A percentile compares a stretch with the other conserved stretches of the same genome.
phyloP scores from a whole-genome alignment of 345 rosid species.

The Psidium friedrichsthalianum region DNA sequence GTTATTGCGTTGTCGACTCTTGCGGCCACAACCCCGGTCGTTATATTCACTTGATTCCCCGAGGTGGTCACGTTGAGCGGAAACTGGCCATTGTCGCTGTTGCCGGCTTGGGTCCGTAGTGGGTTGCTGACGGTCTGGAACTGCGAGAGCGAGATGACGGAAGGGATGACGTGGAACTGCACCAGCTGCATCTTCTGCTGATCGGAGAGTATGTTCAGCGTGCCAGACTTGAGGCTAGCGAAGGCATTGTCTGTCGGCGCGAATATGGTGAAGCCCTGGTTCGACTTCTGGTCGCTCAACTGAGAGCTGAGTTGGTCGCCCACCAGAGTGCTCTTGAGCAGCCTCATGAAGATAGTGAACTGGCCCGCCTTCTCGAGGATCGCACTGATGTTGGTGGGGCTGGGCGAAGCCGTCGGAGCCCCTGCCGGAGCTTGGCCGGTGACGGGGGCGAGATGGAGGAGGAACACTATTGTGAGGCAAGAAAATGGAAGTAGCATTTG shows the following conservation, averaged over 20 bases:
- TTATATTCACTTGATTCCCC: slow-evolving; percentile 69
- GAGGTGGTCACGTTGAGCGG: slow-evolving; percentile 67
- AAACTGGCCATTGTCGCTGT: slow-evolving; percentile 39
- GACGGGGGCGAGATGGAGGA: slow-evolving; percentile 1
- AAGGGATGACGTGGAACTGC: slow-evolving; percentile 76
- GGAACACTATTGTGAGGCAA: slow-evolving; percentile 18
- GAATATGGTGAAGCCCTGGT: slow-evolving; percentile 64
- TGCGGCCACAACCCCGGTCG: slow-evolving; percentile 63
- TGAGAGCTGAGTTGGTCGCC: slow-evolving; percentile 65
- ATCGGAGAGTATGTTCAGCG: slow-evolving; percentile 54
- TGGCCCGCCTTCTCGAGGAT: slow-evolving; percentile 79
- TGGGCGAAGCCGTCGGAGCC: slow-evolving; percentile 29
- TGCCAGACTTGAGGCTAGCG: slow-evolving; percentile 48
- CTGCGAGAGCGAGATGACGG: slow-evolving; percentile 43
- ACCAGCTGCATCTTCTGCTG: slow-evolving; percentile 63
- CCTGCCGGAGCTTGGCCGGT: slow-evolving; percentile 34
- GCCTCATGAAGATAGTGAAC: slow-evolving; percentile 47
- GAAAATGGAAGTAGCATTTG: slow-evolving; percentile 10
- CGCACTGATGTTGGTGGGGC: slow-evolving; percentile 60
- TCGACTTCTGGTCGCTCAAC: slow-evolving; percentile 40
- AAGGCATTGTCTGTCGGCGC: slow-evolving; percentile 85
- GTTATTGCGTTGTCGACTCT: slow-evolving; percentile 53
- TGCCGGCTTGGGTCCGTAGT: slow-evolving; percentile 76
- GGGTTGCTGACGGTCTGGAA: slow-evolving; percentile 92
- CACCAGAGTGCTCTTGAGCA: slow-evolving; percentile 54